A percentile compares a stretch with the other conserved stretches of the same genome.
phyloP scores from a whole-genome alignment of 2,329 filamentous ascomycete species.

The Leptographium lundbergii region DNA sequence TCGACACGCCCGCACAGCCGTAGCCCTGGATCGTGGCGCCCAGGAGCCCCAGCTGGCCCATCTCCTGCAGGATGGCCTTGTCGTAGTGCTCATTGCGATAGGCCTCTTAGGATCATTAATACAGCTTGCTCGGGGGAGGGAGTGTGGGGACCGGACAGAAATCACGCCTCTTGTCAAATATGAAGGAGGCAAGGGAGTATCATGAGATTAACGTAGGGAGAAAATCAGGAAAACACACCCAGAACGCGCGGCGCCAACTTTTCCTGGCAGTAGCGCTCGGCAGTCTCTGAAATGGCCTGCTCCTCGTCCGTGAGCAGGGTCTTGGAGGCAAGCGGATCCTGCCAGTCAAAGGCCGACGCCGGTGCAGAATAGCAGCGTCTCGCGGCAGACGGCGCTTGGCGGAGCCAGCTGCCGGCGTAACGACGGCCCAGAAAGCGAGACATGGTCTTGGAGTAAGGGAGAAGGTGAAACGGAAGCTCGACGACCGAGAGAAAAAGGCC shows the following conservation, averaged over 20 bases:
- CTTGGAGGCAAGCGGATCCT: slow-evolving; percentile 68
- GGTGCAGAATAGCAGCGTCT: slow-evolving; percentile 9
- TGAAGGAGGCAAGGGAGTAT: not conserved
- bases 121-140: not conserved
- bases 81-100: slow-evolving; percentile 74
- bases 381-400: slow-evolving; percentile 2
- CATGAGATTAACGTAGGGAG: slow-evolving; percentile 3
- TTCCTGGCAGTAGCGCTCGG: slow-evolving; percentile 90
- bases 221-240: slow-evolving; percentile 40
- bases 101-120: slow-evolving; percentile 16
- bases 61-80: slow-evolving; percentile 65
- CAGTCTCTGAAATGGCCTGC: slow-evolving; percentile 76
- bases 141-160: not conserved
- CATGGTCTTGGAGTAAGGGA: slow-evolving; percentile 1
- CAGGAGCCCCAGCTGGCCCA: slow-evolving; percentile 72
- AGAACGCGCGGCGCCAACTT: slow-evolving; percentile 73
- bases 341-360: slow-evolving; percentile 62
- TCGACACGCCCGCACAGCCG: slow-evolving; percentile 70
- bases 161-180: not conserved
- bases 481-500: not conserved
- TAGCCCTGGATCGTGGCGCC: slow-evolving; percentile 75
- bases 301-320: slow-evolving; percentile 83
- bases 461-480: not conserved
- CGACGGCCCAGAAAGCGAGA: slow-evolving; percentile 10
- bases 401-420: slow-evolving; percentile 7